A percentile compares a stretch with the other conserved stretches of the same genome.
Evolutionary conservation across 768 basidiomycete species (phyloP).

Genomic region (Dendrothele bispora): DNA sequence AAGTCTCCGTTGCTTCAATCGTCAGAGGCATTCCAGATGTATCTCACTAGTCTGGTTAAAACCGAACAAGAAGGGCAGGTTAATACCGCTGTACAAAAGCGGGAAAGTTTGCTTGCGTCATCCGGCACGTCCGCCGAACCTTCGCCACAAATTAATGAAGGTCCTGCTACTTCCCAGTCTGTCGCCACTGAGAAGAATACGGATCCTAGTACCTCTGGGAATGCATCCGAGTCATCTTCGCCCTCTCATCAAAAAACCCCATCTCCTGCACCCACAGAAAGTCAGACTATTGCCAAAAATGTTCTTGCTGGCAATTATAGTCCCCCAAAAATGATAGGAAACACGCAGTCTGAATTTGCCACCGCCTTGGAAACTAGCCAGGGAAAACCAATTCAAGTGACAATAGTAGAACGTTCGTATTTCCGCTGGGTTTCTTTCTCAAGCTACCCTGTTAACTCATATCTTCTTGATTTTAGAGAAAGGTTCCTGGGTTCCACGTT

Average conservation of each 20-base stretch:
- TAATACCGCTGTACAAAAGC: slow-evolving; percentile 61
- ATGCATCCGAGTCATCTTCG: slow-evolving; percentile 12
- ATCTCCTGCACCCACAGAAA: slow-evolving; percentile 16
- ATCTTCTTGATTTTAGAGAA: slow-evolving; percentile 47
- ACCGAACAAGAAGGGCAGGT: slow-evolving; percentile 57
- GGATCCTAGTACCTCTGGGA: slow-evolving; percentile 11
- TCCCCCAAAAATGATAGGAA: slow-evolving; percentile 14
- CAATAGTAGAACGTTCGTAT: slow-evolving; percentile 76
- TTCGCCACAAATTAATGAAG: slow-evolving; percentile 9
- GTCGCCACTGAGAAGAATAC: slow-evolving; percentile 7
- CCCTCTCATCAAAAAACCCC: slow-evolving; percentile 32
- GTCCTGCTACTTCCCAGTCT: slow-evolving; percentile 12
- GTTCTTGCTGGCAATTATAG: slow-evolving; percentile 37
- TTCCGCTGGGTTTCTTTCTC: not conserved
- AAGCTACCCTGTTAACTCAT: too few relatives aligned
- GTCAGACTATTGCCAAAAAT: slow-evolving; percentile 42
- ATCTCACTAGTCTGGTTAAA: slow-evolving; percentile 66
- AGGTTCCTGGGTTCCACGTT: slow-evolving; percentile 62
- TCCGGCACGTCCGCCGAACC: slow-evolving; percentile 18
- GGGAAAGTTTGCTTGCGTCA: slow-evolving; percentile 60
- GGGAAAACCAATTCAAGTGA: slow-evolving; percentile 66
- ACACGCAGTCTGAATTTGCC: too few relatives aligned
- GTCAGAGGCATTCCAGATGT: slow-evolving; percentile 73
- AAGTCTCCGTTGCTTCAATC: slow-evolving; percentile 69
- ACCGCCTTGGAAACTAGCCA: slow-evolving; percentile 42